Percentiles rank a stretch among this genome's conserved stretches.
These are phyloP conservation scores for Cichorium intybus DNA, from an alignment of 140 eudicot species.

Conservation along the genomic window DNA sequence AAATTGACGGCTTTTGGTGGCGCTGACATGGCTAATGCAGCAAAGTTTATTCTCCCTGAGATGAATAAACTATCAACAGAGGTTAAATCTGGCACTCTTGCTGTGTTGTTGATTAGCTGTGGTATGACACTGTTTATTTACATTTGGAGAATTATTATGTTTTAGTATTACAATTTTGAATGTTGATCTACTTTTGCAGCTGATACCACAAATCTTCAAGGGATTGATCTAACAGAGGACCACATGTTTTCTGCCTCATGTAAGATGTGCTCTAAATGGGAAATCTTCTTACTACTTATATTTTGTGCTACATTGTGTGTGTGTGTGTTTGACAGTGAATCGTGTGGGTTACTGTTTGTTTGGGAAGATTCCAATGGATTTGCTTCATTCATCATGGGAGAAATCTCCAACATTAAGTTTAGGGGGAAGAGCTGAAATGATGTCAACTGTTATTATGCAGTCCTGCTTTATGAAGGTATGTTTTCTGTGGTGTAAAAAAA, in stretches of 20 bases:
- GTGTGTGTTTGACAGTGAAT: slow-evolving; percentile 39
- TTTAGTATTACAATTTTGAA: not conserved
- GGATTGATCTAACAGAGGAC: slow-evolving; percentile 46
- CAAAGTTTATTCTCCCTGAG: slow-evolving; percentile 79
- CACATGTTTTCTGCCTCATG: slow-evolving; percentile 56
- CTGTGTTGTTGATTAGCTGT: slow-evolving; percentile 72
- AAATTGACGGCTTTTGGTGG: slow-evolving; percentile 44
- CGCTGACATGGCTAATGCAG: slow-evolving; percentile 41
- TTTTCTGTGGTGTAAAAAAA: slow-evolving; percentile 4
- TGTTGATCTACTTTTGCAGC: slow-evolving; percentile 42
- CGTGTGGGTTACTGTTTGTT: slow-evolving; percentile 57
- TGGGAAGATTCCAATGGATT: slow-evolving; percentile 85
- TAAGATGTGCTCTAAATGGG: slow-evolving; percentile 29
- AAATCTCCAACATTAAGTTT: slow-evolving; percentile 57
- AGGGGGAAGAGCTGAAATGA: slow-evolving; percentile 80
- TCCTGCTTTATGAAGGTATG: slow-evolving; percentile 81
- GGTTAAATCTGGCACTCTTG: slow-evolving; percentile 54
- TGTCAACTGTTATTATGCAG: slow-evolving; percentile 67
- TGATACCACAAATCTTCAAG: slow-evolving; percentile 37
- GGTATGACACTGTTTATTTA: slow-evolving; percentile 51
- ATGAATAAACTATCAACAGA: slow-evolving; percentile 63
- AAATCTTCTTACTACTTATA: slow-evolving; percentile 10
- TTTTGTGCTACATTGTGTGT: slow-evolving; percentile 12
- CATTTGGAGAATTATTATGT: slow-evolving; percentile 5
- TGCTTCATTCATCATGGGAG: slow-evolving; percentile 74